Conservation (phyloP, 345 rosid species). For the Lepidium aucheri region DNA sequence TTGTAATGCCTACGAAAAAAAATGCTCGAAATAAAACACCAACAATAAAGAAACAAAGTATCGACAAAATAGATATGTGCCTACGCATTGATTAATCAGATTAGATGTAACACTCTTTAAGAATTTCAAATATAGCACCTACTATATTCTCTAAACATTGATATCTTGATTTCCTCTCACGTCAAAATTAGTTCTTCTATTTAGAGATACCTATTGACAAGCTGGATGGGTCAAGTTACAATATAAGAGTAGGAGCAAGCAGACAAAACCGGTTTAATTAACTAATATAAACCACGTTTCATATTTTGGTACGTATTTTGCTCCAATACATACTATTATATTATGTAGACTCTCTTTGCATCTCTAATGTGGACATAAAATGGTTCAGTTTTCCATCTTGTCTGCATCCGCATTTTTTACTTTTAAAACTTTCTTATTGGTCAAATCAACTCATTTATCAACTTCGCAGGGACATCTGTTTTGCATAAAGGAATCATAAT, state of each 20-base stretch:
- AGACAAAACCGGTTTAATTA: background rate
- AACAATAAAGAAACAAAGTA: background rate
- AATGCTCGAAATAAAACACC: background rate
- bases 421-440: background rate
- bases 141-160: background rate
- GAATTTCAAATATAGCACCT: background rate
- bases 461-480: background rate
- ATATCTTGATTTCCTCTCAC: background rate
- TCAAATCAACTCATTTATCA: background rate
- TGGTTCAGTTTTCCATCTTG: background rate
- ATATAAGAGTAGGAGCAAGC: slow-evolving; percentile 2
- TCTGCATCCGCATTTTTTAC: background rate
- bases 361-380: slow-evolving; percentile 3
- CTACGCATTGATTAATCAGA: background rate
- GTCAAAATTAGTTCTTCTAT: background rate
- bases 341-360: slow-evolving; percentile 15
- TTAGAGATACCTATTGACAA: slow-evolving; percentile 4
- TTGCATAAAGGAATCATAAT: background rate
- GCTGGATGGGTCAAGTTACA: slow-evolving; percentile 15
- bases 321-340: background rate
- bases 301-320: slow-evolving; percentile 10
- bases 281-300: slow-evolving; percentile 5
- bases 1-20: too few relatives aligned
- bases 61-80: background rate
- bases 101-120: background rate